Evolutionary conservation across 805 yeast genomes (phyloP).

Genomic region (Candida odintsovae): DNA sequence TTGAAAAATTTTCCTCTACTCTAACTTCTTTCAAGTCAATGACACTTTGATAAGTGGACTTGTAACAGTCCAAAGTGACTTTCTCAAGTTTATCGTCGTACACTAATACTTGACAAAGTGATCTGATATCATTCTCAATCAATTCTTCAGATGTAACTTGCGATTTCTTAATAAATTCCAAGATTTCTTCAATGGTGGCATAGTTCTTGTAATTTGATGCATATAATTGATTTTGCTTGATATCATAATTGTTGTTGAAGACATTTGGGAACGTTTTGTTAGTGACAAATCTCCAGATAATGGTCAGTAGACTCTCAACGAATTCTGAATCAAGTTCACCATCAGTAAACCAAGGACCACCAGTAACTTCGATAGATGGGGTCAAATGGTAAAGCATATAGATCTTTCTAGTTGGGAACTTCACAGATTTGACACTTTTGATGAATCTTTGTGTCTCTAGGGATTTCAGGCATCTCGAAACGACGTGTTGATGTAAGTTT

Average conservation of each 20-base stretch:
- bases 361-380: conserved; percentile 93
- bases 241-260: conserved; percentile 33
- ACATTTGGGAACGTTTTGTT: conserved; percentile 72
- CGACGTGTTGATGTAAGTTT: conserved; percentile 88
- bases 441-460: conserved; percentile 78
- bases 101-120: conserved; percentile 81
- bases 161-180: conserved; percentile 63
- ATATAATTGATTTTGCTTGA: conserved; percentile 32
- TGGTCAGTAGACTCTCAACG: conserved; percentile 74
- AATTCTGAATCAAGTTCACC: conserved; percentile 92
- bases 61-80: conserved; percentile 55
- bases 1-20: conserved; percentile 27
- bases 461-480: conserved; percentile 71
- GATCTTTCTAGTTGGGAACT: conserved; percentile 89
- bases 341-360: conserved; percentile 99
- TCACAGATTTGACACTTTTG: conserved; percentile 86
- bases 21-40: conserved; percentile 47
- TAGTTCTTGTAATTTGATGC: conserved; percentile 55
- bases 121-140: conserved; percentile 62
- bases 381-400: conserved; percentile 92
- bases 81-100: conserved; percentile 82
- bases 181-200: conserved; percentile 69
- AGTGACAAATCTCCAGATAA: conserved; percentile 84
- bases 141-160: conserved; percentile 82
- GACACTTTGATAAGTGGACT: conserved; percentile 80